Conservation (phyloP, 2,329 filamentous ascomycete genomes). For the Bipolaris sorokiniana region DNA sequence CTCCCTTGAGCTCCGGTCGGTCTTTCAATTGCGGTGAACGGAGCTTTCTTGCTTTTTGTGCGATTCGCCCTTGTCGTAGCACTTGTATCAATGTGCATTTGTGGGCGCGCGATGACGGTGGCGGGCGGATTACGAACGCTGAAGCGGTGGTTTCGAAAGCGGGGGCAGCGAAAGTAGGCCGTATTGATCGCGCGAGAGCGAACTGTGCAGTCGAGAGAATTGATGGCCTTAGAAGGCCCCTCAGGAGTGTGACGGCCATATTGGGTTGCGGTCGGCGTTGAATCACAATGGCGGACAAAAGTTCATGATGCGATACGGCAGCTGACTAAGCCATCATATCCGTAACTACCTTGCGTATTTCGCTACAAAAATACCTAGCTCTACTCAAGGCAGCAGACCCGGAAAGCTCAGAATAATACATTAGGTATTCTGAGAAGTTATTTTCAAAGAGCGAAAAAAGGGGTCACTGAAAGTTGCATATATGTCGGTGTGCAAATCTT, state of each 20-base stretch:
- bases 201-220: conserved; percentile 25
- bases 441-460: not conserved
- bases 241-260: conserved; percentile 52
- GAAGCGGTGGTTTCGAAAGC: conserved; percentile 30
- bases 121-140: conserved; percentile 38
- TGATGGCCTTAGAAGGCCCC: conserved; percentile 48
- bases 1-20: conserved; percentile 88
- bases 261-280: conserved; percentile 12
- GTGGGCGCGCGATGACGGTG: conserved; percentile 49
- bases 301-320: conserved; percentile 16
- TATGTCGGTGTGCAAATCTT: not conserved
- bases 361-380: not conserved
- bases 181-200: conserved; percentile 19
- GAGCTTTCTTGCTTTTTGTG: conserved; percentile 81
- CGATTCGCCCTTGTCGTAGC: conserved; percentile 72
- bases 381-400: not conserved
- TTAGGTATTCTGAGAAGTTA: not conserved
- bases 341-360: not conserved
- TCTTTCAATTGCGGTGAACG: conserved; percentile 82
- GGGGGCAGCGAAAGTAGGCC: conserved; percentile 28
- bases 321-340: conserved; percentile 18
- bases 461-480: not conserved
- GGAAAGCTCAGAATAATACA: not conserved
- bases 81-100: conserved; percentile 60
- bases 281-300: conserved; percentile 10